A percentile compares a stretch with the other conserved stretches of the same genome.
These are phyloP conservation scores for Thuja plicata DNA, from an alignment of 83 land plant species.

Conservation along the genomic window DNA sequence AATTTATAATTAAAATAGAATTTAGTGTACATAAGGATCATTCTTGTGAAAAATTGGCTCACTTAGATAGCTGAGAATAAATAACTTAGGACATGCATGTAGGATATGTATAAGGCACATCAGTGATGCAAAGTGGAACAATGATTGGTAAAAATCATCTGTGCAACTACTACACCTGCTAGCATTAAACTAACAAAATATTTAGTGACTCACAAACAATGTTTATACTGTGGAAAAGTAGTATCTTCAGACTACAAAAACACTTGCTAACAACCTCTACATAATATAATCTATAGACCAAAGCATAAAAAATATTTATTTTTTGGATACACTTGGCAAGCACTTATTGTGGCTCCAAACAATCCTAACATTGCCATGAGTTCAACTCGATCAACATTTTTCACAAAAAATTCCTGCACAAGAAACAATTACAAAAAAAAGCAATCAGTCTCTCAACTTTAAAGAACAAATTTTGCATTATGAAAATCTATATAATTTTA, in stretches of 20 bases:
- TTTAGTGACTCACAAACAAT: background rate
- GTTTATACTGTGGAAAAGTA: background rate
- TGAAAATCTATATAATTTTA: background rate
- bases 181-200: background rate
- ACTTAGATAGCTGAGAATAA: background rate
- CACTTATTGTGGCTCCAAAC: slow-evolving; percentile 73
- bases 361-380: slow-evolving; percentile 70
- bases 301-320: background rate
- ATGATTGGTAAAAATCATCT: background rate
- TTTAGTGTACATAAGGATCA: background rate
- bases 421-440: background rate
- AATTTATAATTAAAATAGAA: background rate
- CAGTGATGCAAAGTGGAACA: background rate
- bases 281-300: too few relatives aligned
- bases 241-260: background rate
- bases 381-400: slow-evolving; percentile 65
- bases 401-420: slow-evolving; percentile 73
- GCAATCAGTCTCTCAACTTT: background rate
- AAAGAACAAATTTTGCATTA: background rate
- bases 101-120: background rate
- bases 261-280: background rate
- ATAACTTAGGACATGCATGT: background rate
- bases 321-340: slow-evolving; percentile 77
- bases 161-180: background rate
- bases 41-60: background rate